Evolutionary conservation across 805 yeast genomes (phyloP).

Genomic region (Maudiozyma turicensis): DNA sequence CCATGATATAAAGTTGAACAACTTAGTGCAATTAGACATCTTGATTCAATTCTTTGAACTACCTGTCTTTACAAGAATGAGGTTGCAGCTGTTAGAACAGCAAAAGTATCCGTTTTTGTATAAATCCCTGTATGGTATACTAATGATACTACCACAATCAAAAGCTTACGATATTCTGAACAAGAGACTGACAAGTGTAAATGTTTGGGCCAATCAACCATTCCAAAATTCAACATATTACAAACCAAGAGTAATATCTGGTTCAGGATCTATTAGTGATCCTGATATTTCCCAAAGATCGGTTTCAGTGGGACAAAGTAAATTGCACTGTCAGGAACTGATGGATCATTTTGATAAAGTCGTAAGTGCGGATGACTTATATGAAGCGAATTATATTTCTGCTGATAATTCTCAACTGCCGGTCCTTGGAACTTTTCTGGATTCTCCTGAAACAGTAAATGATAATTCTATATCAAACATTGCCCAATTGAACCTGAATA

Average conservation of each 20-base stretch:
- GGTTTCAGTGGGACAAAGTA: constrained; percentile 18
- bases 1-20: constrained; percentile 60
- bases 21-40: constrained; percentile 79
- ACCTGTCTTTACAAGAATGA: constrained; percentile 78
- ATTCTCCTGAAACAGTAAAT: constrained; percentile 3
- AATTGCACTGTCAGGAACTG: constrained; percentile 19
- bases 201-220: constrained; percentile 21
- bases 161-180: constrained; percentile 77
- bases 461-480: not conserved
- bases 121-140: constrained; percentile 81
- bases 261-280: constrained; percentile 6
- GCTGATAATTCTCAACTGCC: constrained; percentile 5
- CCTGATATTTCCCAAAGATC: constrained; percentile 18
- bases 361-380: not conserved
- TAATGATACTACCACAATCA: constrained; percentile 92
- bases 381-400: not conserved
- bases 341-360: constrained; percentile 24
- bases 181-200: constrained; percentile 50
- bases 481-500: not conserved
- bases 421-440: constrained; percentile 5
- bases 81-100: constrained; percentile 85
- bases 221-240: constrained; percentile 1
- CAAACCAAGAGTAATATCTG: constrained; percentile 4
- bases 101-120: constrained; percentile 69
- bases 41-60: constrained; percentile 85